Base-by-base conservation (phyloP, 257 asterid genomes). In the Nicotiana knightiana region DNA sequence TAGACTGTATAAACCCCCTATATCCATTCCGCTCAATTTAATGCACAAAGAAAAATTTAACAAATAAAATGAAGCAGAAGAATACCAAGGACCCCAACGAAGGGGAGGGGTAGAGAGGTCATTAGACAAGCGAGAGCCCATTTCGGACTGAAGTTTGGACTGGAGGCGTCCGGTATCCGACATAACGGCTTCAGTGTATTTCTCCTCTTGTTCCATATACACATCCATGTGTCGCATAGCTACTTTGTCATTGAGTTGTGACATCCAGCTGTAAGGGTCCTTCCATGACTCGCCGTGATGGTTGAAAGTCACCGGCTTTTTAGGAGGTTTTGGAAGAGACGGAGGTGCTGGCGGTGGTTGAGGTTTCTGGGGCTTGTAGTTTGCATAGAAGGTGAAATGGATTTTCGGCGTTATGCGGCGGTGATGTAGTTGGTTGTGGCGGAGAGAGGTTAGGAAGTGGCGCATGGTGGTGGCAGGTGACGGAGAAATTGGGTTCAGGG, bases 211-310 rank as follows among this genome's bases (percentile, higher is more conserved):
- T 86, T 96, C 99, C 99, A 96, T 91, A 86, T 89, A 94, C 7
- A 94, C 96, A 83, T 93, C 97, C 98, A 96, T 96, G 88, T 96
- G 99, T 9, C 99, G 92, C 99, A 95, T 95, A 13, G 99, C 96
- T 70, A 93, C 98, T 85, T 80, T 89, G 68, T 95, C 99, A 67
- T 87, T 85, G 48, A 95, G 87, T 86, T 92, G 97, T 11, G 99
- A 93, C 99, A 93, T 95, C 99, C 99, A 95, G 43, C 71, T 87
- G 87, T 93, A 95, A 15, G 89, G 92, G 83, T 95, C 99, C 68
- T 93, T 93, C 98, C 98, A 93, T 15, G 96, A 90, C 85, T 90
- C 95, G 3, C 93, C 97, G 89, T 96, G 98, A 70, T 94, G 86
- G 82, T 88, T 82, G 82, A 92, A 87, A 48, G 76, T 88, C 67